Evolutionary conservation across 768 basidiomycete species (phyloP), one percentile per base, ranked within the genome.

Genomic region (Nevesoporus exiguus): DNA sequence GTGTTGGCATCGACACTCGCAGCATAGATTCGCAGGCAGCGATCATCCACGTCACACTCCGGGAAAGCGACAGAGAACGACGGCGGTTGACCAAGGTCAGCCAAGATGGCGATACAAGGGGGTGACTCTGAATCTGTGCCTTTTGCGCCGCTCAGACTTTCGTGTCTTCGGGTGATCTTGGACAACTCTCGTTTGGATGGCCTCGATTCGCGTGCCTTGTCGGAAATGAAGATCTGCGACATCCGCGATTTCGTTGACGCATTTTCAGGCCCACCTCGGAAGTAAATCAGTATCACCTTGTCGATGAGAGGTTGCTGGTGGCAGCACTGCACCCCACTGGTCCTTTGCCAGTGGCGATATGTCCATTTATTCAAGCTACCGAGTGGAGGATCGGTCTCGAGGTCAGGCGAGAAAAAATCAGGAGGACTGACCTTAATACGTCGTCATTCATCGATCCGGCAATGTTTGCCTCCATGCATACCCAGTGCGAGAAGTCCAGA

Each of bases 201-300:
- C 19, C 4, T 41, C 6, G 50, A 52, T n/a, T 13, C n/a, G 0
- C 39, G 49, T 11, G 43, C 54, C 30, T 58, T 54, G 52, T 56
- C 61, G 6, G 64, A 63, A 34, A 68, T 51, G 33, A 68, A 57
- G 1, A 57, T 56, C 7, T 61, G 61, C 5, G 58, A 63, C 36
- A 47, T 51, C 7, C 37, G 42, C 21, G 41, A 41, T 15, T 29
- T 27, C 9, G 30, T 10, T 6, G 34, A 15, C n/a, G n/a, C n/a
- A n/a, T n/a, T n/a, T n/a, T n/a, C n/a, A n/a, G n/a, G n/a, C n/a
- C n/a, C n/a, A n/a, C n/a, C n/a, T n/a, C n/a, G n/a, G n/a, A n/a
- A n/a, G n/a, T n/a, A n/a, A n/a, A n/a, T n/a, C n/a, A n/a, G n/a
- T n/a, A n/a, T n/a, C n/a, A n/a, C n/a, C n/a, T n/a, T n/a, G n/a